These are phyloP conservation scores for Otatea glauca DNA, from an alignment of 176 grass and related monocot species.

Conservation along the genomic window DNA sequence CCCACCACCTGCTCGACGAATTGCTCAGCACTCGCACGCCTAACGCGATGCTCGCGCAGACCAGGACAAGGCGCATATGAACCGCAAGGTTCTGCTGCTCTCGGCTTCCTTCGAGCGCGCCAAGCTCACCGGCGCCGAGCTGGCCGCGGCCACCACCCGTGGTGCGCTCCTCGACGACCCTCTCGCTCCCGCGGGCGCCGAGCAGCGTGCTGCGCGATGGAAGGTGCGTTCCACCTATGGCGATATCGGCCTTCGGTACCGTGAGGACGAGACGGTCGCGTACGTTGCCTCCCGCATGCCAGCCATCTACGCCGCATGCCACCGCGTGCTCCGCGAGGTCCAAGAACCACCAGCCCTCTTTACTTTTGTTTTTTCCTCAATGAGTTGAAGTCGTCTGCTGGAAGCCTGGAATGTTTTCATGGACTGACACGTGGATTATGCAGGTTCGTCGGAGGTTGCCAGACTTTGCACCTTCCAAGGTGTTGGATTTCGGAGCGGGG, in stretches of 20 bases:
- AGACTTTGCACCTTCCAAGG: constrained; percentile 72
- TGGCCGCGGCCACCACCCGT: constrained; percentile 61
- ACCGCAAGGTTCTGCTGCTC: constrained; percentile 69
- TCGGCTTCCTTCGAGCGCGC: constrained; percentile 72
- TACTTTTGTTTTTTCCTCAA: background rate
- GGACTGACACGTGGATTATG: constrained; percentile 16
- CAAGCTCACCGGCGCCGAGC: constrained; percentile 70
- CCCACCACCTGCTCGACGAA: constrained; percentile 45
- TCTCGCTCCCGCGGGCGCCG: constrained; percentile 44
- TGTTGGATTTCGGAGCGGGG: constrained; percentile 91
- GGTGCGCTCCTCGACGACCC: constrained; percentile 68
- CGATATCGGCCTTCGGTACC: constrained; percentile 74
- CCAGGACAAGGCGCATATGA: constrained; percentile 74
- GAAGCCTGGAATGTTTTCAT: background rate
- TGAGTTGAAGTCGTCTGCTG: background rate
- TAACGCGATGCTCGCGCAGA: constrained; percentile 35
- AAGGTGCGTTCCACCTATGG: constrained; percentile 83
- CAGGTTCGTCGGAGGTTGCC: constrained; percentile 75
- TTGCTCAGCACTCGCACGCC: background rate
- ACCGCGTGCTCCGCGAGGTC: constrained; percentile 92
- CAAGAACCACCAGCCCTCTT: background rate
- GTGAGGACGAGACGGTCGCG: constrained; percentile 79
- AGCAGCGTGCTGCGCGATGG: constrained; percentile 62
- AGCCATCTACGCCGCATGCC: constrained; percentile 76
- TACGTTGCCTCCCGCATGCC: constrained; percentile 94